A percentile compares a stretch with the other conserved stretches of the same genome.
phyloP scores from a whole-genome alignment of 345 rosid species.

The Acer yangbiense region DNA sequence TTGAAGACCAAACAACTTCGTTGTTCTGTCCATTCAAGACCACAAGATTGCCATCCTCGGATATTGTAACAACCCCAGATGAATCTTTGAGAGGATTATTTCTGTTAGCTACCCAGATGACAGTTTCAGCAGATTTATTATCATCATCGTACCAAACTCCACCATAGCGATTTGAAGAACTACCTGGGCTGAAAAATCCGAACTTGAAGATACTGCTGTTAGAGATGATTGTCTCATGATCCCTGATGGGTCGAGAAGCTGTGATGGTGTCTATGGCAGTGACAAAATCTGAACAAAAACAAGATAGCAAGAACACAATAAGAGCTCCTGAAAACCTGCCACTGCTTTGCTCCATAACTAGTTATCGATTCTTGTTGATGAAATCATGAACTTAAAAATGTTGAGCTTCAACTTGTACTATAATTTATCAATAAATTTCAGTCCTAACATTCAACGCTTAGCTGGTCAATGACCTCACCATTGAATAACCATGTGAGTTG shows the following conservation, averaged over 20 bases:
- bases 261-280: constrained; percentile 35
- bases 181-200: constrained; percentile 61
- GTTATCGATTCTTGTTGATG: neutral
- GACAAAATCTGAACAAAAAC: constrained; percentile 16
- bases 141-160: constrained; percentile 54
- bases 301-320: constrained; percentile 22
- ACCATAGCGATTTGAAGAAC: constrained; percentile 41
- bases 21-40: constrained; percentile 34
- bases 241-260: constrained; percentile 34
- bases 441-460: neutral
- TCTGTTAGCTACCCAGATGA: constrained; percentile 61
- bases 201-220: constrained; percentile 35
- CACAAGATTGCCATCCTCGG: constrained; percentile 50
- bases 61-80: constrained; percentile 44
- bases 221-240: constrained; percentile 39
- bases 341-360: neutral
- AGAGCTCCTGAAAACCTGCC: neutral
- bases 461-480: neutral
- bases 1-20: constrained; percentile 55
- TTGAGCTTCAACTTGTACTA: neutral
- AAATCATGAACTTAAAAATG: too few relatives aligned
- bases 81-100: constrained; percentile 46
- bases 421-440: neutral
- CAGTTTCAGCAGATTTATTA: constrained; percentile 22
- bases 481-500: neutral